Evolutionary conservation across 805 yeast species (phyloP), one percentile per base, ranked within the genome.

Genomic region (Starmerella powellii): DNA sequence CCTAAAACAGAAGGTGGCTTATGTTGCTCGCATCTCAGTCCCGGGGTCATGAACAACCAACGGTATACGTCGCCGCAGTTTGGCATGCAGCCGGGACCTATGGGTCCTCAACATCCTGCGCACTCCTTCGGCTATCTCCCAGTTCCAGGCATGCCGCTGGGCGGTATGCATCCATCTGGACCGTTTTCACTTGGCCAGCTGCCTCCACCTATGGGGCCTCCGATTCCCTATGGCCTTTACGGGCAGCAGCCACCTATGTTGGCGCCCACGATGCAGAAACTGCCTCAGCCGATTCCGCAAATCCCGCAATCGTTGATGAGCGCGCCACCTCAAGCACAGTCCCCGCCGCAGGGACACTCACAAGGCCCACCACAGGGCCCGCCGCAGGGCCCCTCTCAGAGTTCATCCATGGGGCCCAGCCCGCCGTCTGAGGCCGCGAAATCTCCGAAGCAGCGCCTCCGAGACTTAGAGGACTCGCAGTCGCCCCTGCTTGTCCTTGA

Each of bases 401-500:
- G n/a, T n/a, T n/a, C n/a, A n/a, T n/a, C n/a, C 12, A 26, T 13
- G 13, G 10, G 29, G 13, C 18, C 16, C 8, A 16, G 12, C 32
- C 16, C 18, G 18, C 32, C 32, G 16, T 6, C 32, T 12, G 8
- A 30, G 18, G n/a, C 8, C 8, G 30, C 5, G 6, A 8, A 8
- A 8, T 8, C 12, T 5, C 5, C 12, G 19, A 31, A 31, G 23
- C 34, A 19, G 19, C 11, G 18, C 23, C 5, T 19, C 16, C 6
- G 13, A 8, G 12, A 18, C 12, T 6, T 4, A 8, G 17, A 12
- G 12, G 42, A 18, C 23, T 38, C 23, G 11, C n/a, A 13, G 16
- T 55, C 50, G 29, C 58, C 51, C 11, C 52, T 46, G 21, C 36
- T 49, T 6, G 54, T 54, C 27, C 55, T 62, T 18, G 50, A 48